Evolutionary conservation across 2,329 filamentous ascomycete species (phyloP), one percentile per base, ranked within the genome.

Genomic region (Microsporum audouinii): DNA sequence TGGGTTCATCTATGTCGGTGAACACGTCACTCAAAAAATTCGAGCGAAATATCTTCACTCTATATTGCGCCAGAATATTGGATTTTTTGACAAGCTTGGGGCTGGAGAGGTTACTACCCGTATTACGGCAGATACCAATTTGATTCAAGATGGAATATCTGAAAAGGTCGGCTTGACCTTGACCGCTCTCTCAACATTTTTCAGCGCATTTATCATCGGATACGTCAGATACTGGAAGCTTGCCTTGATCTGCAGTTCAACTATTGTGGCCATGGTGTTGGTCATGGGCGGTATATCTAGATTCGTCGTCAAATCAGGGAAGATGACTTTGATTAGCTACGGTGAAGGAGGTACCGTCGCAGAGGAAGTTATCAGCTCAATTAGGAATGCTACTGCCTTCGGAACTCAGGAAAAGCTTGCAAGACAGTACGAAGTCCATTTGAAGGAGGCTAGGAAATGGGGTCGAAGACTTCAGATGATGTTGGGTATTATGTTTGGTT

Each of bases 181-280:
- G 61, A 84, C 85, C 12, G 88, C 89, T 10, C 57, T 91, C 2
- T 84, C 91, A 1, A 91, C 89, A 6, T 97, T 97, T 69, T 76
- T 95, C 60, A 86, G 91, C 0, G 90, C 91, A 14, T 96, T 96
- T 66, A 78, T 96, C 61, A 92, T 99, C 65, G 90, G 88, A 2
- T 97, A 96, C 71, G 75, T 92, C 73, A 88, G 89, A 69, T 95
- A 88, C 74, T 96, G 92, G 89, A 96, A 94, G 74, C 78, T 97
- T 65, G 94, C 94, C 0, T 77, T 96, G 58, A 96, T 99, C 66
- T 81, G 96, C 43, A 81, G 84, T 29, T 92, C 88, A 0, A 90
- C 88, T 1, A 85, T 97, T 64, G 78, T 92, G 49, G 88, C 90
- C 1, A 84, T 97, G 57, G 74, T 89, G n/a, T 64, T 88, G 12